A percentile compares a stretch with the other conserved stretches of the same genome.
Conservation (phyloP, 495 filamentous ascomycete species). For the Neurospora sp. region DNA sequence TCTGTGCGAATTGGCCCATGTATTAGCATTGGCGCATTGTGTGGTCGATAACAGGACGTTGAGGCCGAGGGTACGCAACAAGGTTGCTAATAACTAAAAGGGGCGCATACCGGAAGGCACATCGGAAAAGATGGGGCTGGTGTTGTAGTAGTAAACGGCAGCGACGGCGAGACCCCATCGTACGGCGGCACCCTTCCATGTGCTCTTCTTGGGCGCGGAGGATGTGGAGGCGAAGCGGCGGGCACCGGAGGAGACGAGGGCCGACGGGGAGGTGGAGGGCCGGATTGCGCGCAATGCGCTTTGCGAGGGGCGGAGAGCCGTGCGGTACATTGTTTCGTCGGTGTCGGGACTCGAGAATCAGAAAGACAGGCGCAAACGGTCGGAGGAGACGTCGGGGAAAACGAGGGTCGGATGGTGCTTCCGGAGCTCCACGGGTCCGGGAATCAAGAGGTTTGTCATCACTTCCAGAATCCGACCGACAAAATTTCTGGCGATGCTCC, state of each 20-base stretch:
- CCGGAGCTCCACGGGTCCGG: slow-evolving; percentile 4
- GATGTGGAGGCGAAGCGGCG: slow-evolving; percentile 65
- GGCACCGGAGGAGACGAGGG: slow-evolving; percentile 13
- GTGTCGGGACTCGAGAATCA: not conserved
- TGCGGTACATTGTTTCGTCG: slow-evolving; percentile 46
- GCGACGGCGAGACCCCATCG: slow-evolving; percentile 69
- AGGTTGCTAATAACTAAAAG: not conserved
- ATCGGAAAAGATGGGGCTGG: slow-evolving; percentile 75
- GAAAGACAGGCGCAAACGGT: not conserved
- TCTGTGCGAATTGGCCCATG: not conserved
- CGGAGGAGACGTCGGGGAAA: slow-evolving; percentile 1
- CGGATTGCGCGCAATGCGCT: slow-evolving; percentile 35
- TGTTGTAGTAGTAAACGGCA: slow-evolving; percentile 89
- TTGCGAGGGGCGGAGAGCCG: slow-evolving; percentile 46
- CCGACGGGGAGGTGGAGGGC: slow-evolving; percentile 9
- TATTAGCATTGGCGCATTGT: not conserved
- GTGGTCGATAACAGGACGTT: not conserved
- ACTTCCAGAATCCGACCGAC: slow-evolving; percentile 4
- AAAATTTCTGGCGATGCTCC: slow-evolving; percentile 18
- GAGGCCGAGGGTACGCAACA: slow-evolving; percentile 11
- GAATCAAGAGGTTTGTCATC: slow-evolving; percentile 17
- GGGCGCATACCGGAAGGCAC: slow-evolving; percentile 57
- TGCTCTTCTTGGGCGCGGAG: slow-evolving; percentile 57
- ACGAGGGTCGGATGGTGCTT: slow-evolving; percentile 7
- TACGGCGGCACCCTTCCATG: slow-evolving; percentile 67